phyloP scores from a whole-genome alignment of 371 early-diverging fungal species.

The Saksenaea vasiformis region DNA sequence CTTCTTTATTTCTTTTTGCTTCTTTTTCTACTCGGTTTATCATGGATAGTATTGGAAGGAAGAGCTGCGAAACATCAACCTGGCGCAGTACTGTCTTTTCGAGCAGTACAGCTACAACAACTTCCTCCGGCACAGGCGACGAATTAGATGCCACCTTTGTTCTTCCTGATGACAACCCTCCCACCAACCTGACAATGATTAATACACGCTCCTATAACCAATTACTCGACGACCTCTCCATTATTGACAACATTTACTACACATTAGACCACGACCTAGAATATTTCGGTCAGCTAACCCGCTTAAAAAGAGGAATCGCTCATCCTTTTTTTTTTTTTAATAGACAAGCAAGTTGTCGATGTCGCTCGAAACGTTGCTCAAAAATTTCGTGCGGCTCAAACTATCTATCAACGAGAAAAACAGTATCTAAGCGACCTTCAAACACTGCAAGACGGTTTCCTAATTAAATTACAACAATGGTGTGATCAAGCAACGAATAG shows the following conservation, averaged over 20 bases:
- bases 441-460: conserved; percentile 5
- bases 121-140: neutral
- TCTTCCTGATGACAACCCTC: neutral
- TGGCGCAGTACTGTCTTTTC: neutral
- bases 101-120: conserved; percentile 3
- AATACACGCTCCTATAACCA: neutral
- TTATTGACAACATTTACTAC: neutral
- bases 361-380: conserved; percentile 31
- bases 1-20: conserved; percentile 30
- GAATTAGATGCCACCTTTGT: neutral
- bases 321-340: neutral
- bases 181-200: neutral
- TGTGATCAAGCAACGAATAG: conserved; percentile 10
- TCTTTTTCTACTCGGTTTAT: neutral
- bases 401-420: conserved; percentile 20
- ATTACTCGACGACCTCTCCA: neutral
- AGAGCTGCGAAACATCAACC: neutral
- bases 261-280: neutral
- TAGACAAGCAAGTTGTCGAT: conserved; percentile 31
- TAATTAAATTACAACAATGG: conserved; percentile 14
- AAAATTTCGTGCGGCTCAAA: conserved; percentile 17
- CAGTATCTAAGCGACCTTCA: conserved; percentile 14
- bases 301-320: too few species aligned
- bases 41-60: neutral
- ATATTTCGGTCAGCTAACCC: neutral